phyloP scores from a whole-genome alignment of 2,329 filamentous ascomycete species.

The Cytospora piceae region DNA sequence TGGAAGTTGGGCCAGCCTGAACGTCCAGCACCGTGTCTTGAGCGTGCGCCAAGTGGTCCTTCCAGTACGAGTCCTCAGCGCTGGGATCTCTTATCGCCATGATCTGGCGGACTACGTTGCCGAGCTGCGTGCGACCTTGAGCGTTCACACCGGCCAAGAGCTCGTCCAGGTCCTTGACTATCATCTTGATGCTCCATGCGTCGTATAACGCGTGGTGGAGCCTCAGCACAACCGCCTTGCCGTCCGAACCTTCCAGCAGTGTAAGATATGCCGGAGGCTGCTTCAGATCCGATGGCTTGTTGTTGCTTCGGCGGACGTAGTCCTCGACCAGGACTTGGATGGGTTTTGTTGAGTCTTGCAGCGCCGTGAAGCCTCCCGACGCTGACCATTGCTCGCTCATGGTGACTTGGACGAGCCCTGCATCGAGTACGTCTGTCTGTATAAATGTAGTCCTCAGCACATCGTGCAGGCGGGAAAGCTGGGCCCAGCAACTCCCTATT shows the following conservation, averaged over 20 bases:
- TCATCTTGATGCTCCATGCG: slow-evolving; percentile 37
- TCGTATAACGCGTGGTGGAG: slow-evolving; percentile 36
- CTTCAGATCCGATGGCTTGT: slow-evolving; percentile 28
- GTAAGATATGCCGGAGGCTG: slow-evolving; percentile 31
- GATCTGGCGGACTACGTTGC: not conserved
- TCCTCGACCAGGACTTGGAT: slow-evolving; percentile 18
- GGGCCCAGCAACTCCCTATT: slow-evolving; percentile 22
- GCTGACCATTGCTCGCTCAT: slow-evolving; percentile 19
- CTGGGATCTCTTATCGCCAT: not conserved
- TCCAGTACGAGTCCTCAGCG: slow-evolving; percentile 16
- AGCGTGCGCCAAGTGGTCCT: slow-evolving; percentile 1
- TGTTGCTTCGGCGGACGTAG: slow-evolving; percentile 28
- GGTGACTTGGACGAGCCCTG: slow-evolving; percentile 27
- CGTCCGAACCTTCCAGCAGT: slow-evolving; percentile 32
- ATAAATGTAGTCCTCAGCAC: slow-evolving; percentile 31
- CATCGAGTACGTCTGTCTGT: not conserved
- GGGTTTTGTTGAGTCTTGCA: slow-evolving; percentile 8
- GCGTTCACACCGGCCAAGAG: slow-evolving; percentile 6
- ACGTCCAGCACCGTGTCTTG: slow-evolving; percentile 5
- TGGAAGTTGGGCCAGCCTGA: not conserved
- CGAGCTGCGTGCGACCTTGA: slow-evolving; percentile 3
- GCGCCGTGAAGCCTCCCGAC: not conserved
- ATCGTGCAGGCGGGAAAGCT: slow-evolving; percentile 25
- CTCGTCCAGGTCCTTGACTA: slow-evolving; percentile 30
- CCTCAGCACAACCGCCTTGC: slow-evolving; percentile 33